These are phyloP conservation scores for Metarhizium anisopliae DNA, from an alignment of 2,329 filamentous ascomycete genomes.

Conservation along the genomic window DNA sequence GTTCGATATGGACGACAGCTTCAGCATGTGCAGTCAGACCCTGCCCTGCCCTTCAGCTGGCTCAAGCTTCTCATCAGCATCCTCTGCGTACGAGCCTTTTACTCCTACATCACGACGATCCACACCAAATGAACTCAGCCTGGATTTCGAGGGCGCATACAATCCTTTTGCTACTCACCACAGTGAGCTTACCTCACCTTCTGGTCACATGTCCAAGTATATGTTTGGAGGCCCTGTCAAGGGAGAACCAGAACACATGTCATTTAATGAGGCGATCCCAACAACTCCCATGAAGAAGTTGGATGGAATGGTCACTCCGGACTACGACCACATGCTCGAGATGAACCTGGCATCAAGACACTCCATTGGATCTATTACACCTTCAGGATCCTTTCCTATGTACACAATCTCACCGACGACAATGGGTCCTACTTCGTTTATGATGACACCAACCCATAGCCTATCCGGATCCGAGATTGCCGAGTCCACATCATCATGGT, in stretches of 20 bases:
- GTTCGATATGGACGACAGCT: constrained; percentile 32
- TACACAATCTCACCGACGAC: constrained; percentile 25
- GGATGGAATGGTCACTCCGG: constrained; percentile 23
- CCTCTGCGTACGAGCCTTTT: constrained; percentile 32
- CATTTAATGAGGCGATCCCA: constrained; percentile 22
- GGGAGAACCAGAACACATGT: constrained; percentile 23
- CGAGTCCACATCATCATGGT: constrained; percentile 29
- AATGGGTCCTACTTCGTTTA: constrained; percentile 24
- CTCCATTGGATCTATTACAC: constrained; percentile 28
- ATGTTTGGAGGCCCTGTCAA: constrained; percentile 25
- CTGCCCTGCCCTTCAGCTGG: constrained; percentile 26
- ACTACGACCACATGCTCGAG: constrained; percentile 30
- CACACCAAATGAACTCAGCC: constrained; percentile 27
- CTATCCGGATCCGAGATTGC: constrained; percentile 29
- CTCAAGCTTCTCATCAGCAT: constrained; percentile 31
- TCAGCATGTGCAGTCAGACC: constrained; percentile 26
- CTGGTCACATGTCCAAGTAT: constrained; percentile 23
- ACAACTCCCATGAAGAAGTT: constrained; percentile 28
- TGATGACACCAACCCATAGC: constrained; percentile 31
- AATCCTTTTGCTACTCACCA: constrained; percentile 16
- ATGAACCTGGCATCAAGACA: constrained; percentile 24
- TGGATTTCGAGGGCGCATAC: constrained; percentile 29
- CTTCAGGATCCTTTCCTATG: constrained; percentile 25
- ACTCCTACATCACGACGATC: constrained; percentile 36
- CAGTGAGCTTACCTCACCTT: constrained; percentile 27